Evolutionary conservation across 2,329 filamentous ascomycete species (phyloP).

Genomic region (Endoconidiophora laricicola): DNA sequence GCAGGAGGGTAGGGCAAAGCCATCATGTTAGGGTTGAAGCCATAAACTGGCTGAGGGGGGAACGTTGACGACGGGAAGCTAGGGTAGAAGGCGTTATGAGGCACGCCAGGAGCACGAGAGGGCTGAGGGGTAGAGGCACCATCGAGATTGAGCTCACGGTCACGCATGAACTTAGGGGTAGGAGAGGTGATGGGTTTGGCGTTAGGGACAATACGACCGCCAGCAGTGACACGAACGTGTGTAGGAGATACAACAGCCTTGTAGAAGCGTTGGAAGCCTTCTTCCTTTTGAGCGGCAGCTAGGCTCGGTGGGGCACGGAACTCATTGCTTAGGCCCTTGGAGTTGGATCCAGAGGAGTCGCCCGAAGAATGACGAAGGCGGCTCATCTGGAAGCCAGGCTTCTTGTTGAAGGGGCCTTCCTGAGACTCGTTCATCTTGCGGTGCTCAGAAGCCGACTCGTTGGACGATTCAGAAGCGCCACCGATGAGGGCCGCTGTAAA

Average conservation of each 20-base stretch:
- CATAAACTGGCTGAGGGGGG: conserved; percentile 19
- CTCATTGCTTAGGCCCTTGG: conserved; percentile 24
- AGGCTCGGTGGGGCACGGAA: conserved; percentile 36
- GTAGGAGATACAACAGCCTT: conserved; percentile 51
- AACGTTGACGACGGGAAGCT: conserved; percentile 17
- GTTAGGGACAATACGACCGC: conserved; percentile 50
- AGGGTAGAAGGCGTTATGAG: conserved; percentile 16
- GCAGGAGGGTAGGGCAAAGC: conserved; percentile 12
- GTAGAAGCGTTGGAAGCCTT: conserved; percentile 53
- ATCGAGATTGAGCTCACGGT: conserved; percentile 8
- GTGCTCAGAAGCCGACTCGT: background rate
- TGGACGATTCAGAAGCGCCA: background rate
- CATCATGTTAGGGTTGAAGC: conserved; percentile 19
- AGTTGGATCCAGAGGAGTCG: conserved; percentile 10
- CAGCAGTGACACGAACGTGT: conserved; percentile 49
- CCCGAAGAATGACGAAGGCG: conserved; percentile 9
- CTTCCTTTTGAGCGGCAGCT: conserved; percentile 34
- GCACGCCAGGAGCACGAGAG: conserved; percentile 18
- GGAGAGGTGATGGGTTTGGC: conserved; percentile 37
- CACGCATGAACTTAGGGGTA: conserved; percentile 24
- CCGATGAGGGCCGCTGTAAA: conserved; percentile 5
- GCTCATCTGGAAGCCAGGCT: conserved; percentile 7
- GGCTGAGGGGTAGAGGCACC: background rate
- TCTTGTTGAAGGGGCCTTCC: conserved; percentile 4
- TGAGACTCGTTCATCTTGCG: conserved; percentile 1